A percentile compares a stretch with the other conserved stretches of the same genome.
phyloP scores from a whole-genome alignment of 2,329 filamentous ascomycete species.

The Penicillium sp. region DNA sequence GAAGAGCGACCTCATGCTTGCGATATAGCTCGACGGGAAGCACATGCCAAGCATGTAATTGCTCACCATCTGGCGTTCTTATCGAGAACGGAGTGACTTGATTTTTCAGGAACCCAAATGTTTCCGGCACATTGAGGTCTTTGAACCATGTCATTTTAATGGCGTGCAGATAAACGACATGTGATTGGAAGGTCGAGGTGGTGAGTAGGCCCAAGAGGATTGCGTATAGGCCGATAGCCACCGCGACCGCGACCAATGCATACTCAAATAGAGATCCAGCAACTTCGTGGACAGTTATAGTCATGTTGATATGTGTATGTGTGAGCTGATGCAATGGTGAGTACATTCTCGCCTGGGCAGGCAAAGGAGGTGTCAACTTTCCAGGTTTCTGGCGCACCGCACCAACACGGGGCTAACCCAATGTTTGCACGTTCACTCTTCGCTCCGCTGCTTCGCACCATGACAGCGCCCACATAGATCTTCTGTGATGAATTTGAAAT shows the following conservation, averaged over 20 bases:
- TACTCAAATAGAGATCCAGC: neutral
- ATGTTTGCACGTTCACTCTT: neutral
- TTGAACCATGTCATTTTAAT: slow-evolving; percentile 59
- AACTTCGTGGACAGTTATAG: neutral
- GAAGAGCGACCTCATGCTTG: slow-evolving; percentile 44
- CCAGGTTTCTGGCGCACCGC: neutral
- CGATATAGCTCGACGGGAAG: slow-evolving; percentile 51
- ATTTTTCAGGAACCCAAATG: slow-evolving; percentile 52
- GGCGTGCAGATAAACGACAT: slow-evolving; percentile 60
- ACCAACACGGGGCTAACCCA: neutral
- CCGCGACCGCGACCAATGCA: slow-evolving; percentile 5
- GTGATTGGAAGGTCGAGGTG: slow-evolving; percentile 51
- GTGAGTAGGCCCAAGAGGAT: slow-evolving; percentile 51
- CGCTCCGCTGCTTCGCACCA: too few relatives aligned
- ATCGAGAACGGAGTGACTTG: slow-evolving; percentile 54
- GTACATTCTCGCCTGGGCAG: neutral
- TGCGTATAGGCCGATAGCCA: slow-evolving; percentile 42
- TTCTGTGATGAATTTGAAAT: too few relatives aligned
- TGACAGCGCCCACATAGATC: too few relatives aligned
- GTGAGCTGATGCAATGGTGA: neutral
- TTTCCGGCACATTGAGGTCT: slow-evolving; percentile 52
- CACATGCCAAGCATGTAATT: slow-evolving; percentile 54
- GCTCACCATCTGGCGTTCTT: slow-evolving; percentile 43
- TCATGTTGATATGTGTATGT: neutral
- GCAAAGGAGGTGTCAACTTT: neutral